Percentiles rank a stretch among this genome's conserved stretches.
phyloP scores from a whole-genome alignment of 2,329 filamentous ascomycete genomes.

The Ambrosiella beaveri region DNA sequence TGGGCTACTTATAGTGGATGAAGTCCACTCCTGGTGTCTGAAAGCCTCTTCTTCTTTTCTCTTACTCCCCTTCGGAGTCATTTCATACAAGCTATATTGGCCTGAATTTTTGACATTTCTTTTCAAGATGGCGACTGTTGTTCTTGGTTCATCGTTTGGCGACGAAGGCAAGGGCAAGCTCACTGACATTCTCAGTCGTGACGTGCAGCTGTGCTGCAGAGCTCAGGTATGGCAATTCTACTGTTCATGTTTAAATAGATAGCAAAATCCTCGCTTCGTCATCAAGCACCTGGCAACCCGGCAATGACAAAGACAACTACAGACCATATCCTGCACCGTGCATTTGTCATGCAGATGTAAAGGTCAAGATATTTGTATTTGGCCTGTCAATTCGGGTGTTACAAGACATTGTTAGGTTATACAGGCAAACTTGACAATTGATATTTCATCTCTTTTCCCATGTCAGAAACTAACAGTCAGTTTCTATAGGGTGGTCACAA shows the following conservation, averaged over 20 bases:
- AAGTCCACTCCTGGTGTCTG: slow-evolving; percentile 4
- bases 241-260: not conserved
- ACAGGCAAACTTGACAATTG: not conserved
- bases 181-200: slow-evolving; percentile 12
- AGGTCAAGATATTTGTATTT: not conserved
- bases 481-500: slow-evolving; percentile 12
- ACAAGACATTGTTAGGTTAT: not conserved
- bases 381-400: not conserved
- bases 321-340: too few relatives aligned
- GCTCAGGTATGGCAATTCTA: slow-evolving; percentile 9
- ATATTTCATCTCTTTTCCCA: not conserved
- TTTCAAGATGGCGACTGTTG: slow-evolving; percentile 14
- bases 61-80: slow-evolving; percentile 13
- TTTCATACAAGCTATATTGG: slow-evolving; percentile 11
- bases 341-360: not conserved
- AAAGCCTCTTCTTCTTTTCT: slow-evolving; percentile 11
- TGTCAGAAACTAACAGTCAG: not conserved
- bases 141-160: slow-evolving; percentile 13
- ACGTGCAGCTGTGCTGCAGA: slow-evolving; percentile 14
- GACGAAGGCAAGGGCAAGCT: slow-evolving; percentile 14
- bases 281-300: too few relatives aligned
- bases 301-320: too few relatives aligned
- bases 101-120: slow-evolving; percentile 11
- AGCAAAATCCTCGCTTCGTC: too few relatives aligned
- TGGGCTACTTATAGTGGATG: slow-evolving; percentile 5